These are phyloP conservation scores for Yarrowia bubula DNA, from an alignment of 805 yeast genomes.

Conservation along the genomic window DNA sequence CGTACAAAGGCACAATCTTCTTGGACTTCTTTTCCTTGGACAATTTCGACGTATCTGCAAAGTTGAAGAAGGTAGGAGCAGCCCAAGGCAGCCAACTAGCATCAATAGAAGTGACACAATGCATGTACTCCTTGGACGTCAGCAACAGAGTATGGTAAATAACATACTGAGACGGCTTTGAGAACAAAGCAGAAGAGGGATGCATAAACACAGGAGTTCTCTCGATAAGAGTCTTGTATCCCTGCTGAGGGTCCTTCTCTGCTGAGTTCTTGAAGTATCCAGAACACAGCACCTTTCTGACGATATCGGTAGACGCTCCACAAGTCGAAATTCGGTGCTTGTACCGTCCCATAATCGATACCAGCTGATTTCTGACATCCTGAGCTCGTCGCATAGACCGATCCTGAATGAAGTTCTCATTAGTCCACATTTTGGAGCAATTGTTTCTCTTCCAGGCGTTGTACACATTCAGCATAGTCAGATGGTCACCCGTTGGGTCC, in stretches of 20 bases:
- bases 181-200: constrained; percentile 76
- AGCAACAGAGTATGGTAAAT: constrained; percentile 80
- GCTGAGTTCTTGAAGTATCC: constrained; percentile 73
- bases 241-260: constrained; percentile 61
- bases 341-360: constrained; percentile 44
- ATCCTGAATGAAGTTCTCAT: constrained; percentile 76
- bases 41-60: constrained; percentile 50
- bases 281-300: constrained; percentile 57
- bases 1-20: constrained; percentile 70
- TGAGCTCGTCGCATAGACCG: constrained; percentile 65
- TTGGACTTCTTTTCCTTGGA: constrained; percentile 56
- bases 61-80: constrained; percentile 75
- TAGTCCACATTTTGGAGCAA: constrained; percentile 76
- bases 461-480: constrained; percentile 71
- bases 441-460: constrained; percentile 71
- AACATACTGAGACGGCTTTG: constrained; percentile 72
- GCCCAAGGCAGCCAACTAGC: constrained; percentile 71
- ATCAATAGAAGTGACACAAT: constrained; percentile 65
- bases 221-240: constrained; percentile 42
- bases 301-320: constrained; percentile 37
- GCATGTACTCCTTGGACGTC: constrained; percentile 86
- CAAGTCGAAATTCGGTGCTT: constrained; percentile 38
- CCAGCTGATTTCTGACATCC: constrained; percentile 70
- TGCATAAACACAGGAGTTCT: constrained; percentile 63
- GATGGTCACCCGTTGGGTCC: constrained; percentile 69